phyloP scores from a whole-genome alignment of 169 alveolate genomes.

The Eimeria acervulina region DNA sequence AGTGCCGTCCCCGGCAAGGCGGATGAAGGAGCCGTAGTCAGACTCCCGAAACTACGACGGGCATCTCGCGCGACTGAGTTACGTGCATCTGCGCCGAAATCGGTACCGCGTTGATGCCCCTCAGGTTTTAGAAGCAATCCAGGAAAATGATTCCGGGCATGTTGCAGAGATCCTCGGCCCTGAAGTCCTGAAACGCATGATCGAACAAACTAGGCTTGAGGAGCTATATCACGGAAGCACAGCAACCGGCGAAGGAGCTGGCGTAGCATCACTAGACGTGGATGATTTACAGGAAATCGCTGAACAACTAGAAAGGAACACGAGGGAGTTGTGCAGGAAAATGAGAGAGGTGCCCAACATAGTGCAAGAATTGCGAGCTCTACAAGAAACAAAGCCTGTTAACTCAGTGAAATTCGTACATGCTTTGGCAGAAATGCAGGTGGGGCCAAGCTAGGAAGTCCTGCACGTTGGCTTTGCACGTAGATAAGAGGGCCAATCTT shows the following conservation, averaged over 20 bases:
- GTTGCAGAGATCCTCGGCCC: conserved; percentile 74
- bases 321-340: conserved; percentile 75
- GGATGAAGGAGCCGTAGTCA: no score
- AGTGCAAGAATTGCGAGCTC: conserved; percentile 76
- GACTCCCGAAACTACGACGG: no score
- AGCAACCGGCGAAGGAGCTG: conserved; percentile 54
- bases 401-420: conserved; percentile 71
- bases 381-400: conserved; percentile 75
- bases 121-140: conserved; percentile 80
- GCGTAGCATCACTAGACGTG: conserved; percentile 42
- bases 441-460: not conserved
- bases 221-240: conserved; percentile 73
- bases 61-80: not conserved
- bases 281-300: conserved; percentile 78
- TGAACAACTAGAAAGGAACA: conserved; percentile 76
- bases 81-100: not conserved
- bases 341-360: conserved; percentile 77
- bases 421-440: conserved; percentile 83
- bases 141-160: conserved; percentile 75
- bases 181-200: conserved; percentile 58
- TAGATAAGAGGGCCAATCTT: not conserved
- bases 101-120: not conserved
- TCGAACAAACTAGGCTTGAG: conserved; percentile 78
- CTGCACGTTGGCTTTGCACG: not conserved
- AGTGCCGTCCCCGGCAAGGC: no score